A percentile compares a stretch with the other conserved stretches of the same genome.
These are phyloP conservation scores for Prosopis cineraria DNA, from an alignment of 306 rosid species.

Conservation along the genomic window DNA sequence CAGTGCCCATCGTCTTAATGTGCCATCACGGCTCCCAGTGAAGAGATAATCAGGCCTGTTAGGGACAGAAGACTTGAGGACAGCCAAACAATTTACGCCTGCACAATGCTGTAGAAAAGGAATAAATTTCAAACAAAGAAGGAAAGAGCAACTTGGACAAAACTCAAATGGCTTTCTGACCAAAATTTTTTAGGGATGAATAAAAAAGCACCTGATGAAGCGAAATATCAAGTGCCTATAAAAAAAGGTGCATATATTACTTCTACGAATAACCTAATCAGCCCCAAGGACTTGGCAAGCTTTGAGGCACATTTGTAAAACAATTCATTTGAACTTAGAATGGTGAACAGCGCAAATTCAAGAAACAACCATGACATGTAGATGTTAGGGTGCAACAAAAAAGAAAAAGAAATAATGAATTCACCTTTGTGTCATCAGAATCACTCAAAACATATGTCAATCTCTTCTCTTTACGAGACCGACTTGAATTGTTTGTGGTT, in stretches of 20 bases:
- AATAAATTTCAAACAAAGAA: constrained; percentile 28
- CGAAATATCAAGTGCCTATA: neutral
- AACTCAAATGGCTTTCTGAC: neutral
- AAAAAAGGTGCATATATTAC: constrained; percentile 21
- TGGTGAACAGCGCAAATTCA: constrained; percentile 2
- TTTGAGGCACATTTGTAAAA: constrained; percentile 17
- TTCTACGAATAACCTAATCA: constrained; percentile 12
- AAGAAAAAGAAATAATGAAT: constrained; percentile 7
- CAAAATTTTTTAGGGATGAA: constrained; percentile 6
- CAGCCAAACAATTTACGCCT: constrained; percentile 73
- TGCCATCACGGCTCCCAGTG: constrained; percentile 92
- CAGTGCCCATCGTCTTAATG: constrained; percentile 72
- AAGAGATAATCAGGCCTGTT: constrained; percentile 64
- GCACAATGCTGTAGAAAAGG: constrained; percentile 76
- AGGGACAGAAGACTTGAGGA: constrained; percentile 51
- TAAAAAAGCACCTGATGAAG: neutral
- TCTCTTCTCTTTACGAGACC: constrained; percentile 85
- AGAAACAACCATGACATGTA: constrained; percentile 29
- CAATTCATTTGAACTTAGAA: neutral
- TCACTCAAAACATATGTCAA: constrained; percentile 71
- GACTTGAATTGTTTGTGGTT: constrained; percentile 67
- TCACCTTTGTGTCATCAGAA: constrained; percentile 73
- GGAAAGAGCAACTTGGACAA: neutral
- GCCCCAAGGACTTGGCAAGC: constrained; percentile 15
- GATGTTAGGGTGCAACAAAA: neutral